phyloP scores from a whole-genome alignment of 1,284 basidiomycete genomes.

The Sutorius eximius region DNA sequence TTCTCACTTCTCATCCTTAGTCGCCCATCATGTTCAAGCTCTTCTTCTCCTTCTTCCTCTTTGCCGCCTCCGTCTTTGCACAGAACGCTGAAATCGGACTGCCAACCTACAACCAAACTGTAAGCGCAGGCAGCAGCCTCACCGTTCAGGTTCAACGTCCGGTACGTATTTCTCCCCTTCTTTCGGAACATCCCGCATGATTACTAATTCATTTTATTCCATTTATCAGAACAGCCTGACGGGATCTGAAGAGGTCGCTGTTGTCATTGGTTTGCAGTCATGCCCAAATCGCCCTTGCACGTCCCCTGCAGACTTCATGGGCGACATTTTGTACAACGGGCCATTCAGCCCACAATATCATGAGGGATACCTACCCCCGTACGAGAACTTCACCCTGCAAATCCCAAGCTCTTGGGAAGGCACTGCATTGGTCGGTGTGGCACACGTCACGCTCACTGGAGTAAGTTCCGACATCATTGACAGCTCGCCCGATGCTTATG shows the following conservation, averaged over 20 bases:
- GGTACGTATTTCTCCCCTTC: conserved; percentile 16
- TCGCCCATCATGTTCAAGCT: conserved; percentile 12
- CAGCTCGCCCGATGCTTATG: neutral
- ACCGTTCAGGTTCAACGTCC: conserved; percentile 28
- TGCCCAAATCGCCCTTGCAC: conserved; percentile 21
- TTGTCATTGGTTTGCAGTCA: conserved; percentile 32
- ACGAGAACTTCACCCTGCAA: conserved; percentile 30
- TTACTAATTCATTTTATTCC: neutral
- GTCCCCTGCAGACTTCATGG: conserved; percentile 17
- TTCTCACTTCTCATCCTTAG: neutral
- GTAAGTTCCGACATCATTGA: conserved; percentile 17
- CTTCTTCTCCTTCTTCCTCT: conserved; percentile 11
- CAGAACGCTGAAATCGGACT: conserved; percentile 19
- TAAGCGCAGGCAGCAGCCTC: conserved; percentile 15
- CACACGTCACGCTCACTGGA: conserved; percentile 22
- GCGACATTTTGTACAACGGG: conserved; percentile 30
- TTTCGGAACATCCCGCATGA: neutral
- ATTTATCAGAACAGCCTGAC: conserved; percentile 22
- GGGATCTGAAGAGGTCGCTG: conserved; percentile 29
- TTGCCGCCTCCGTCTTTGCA: conserved; percentile 20
- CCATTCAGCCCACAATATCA: conserved; percentile 22
- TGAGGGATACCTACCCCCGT: conserved; percentile 22
- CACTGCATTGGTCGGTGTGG: conserved; percentile 24
- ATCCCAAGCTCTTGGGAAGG: conserved; percentile 16
- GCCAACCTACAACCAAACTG: conserved; percentile 10